Conservation (phyloP, 192 early-diverging fungal species). For the Backusella luteola region DNA sequence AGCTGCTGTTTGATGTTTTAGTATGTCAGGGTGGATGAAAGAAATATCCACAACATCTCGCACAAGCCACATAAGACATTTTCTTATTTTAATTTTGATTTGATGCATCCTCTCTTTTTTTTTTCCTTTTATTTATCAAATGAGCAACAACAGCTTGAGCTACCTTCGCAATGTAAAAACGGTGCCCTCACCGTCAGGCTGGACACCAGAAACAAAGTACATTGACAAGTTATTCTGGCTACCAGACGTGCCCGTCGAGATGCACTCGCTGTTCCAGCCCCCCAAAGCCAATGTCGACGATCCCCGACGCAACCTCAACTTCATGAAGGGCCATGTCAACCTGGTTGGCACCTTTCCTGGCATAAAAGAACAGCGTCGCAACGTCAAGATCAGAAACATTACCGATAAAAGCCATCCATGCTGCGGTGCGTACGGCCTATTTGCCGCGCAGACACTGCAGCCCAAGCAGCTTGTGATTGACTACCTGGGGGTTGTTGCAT, state of each 20-base stretch:
- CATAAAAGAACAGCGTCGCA: slow-evolving; percentile 26
- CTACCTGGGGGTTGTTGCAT: slow-evolving; percentile 39
- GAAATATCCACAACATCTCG: too few relatives aligned
- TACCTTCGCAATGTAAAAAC: slow-evolving; percentile 29
- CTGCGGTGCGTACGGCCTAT: slow-evolving; percentile 37
- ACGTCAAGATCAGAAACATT: slow-evolving; percentile 36
- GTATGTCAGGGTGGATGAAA: too few relatives aligned
- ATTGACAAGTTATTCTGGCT: slow-evolving; percentile 33
- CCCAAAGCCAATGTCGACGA: slow-evolving; percentile 8
- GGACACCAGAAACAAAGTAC: slow-evolving; percentile 26
- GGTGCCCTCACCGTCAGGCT: slow-evolving; percentile 23
- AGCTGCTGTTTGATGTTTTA: too few relatives aligned
- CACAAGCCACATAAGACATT: too few relatives aligned
- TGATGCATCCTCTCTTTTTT: too few relatives aligned
- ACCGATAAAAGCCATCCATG: slow-evolving; percentile 39
- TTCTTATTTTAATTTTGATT: too few relatives aligned
- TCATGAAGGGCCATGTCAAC: slow-evolving; percentile 33
- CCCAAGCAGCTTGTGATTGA: slow-evolving; percentile 38
- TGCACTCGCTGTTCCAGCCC: slow-evolving; percentile 19
- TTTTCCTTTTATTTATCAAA: too few relatives aligned
- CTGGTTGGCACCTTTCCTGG: slow-evolving; percentile 17
- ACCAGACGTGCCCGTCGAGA: slow-evolving; percentile 23
- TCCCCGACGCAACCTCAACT: slow-evolving; percentile 3
- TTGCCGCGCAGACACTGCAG: slow-evolving; percentile 30
- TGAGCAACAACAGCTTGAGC: neutral